A percentile compares a stretch with the other conserved stretches of the same genome.
phyloP scores from a whole-genome alignment of 192 early-diverging fungal species.

The Geosiphon pyriformis region DNA sequence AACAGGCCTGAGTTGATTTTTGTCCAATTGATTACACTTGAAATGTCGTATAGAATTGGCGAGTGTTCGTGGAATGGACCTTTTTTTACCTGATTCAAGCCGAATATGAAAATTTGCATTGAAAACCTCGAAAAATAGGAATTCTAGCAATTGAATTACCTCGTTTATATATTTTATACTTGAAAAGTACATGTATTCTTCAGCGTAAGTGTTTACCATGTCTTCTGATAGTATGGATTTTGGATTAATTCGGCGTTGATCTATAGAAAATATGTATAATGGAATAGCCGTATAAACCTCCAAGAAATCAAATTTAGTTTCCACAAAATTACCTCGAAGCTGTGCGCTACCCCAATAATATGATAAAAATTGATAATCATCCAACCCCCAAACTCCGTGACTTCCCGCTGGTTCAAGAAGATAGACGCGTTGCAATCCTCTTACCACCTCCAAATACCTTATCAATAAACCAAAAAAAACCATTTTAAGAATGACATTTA shows the following conservation, averaged over 20 bases:
- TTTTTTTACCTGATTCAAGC: constrained; percentile 42
- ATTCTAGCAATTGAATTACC: constrained; percentile 50
- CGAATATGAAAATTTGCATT: too few species aligned
- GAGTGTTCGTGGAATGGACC: constrained; percentile 77
- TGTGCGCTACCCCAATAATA: constrained; percentile 93
- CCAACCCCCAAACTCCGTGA: constrained; percentile 96
- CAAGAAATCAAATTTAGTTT: background rate
- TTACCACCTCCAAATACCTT: constrained; percentile 74
- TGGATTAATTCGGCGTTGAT: constrained; percentile 66
- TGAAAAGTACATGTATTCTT: constrained; percentile 81
- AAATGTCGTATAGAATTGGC: constrained; percentile 92
- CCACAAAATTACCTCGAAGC: constrained; percentile 51
- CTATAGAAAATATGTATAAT: constrained; percentile 21
- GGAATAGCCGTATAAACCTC: background rate
- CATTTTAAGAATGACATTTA: background rate
- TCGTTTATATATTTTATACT: constrained; percentile 78
- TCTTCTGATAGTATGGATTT: constrained; percentile 61
- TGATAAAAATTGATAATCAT: constrained; percentile 95
- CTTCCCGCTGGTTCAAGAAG: constrained; percentile 91
- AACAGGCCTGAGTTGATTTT: constrained; percentile 89
- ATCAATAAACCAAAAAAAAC: background rate
- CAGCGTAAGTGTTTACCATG: constrained; percentile 51
- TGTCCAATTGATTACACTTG: constrained; percentile 78
- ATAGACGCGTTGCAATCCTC: constrained; percentile 77
- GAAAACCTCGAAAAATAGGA: too few species aligned